These are phyloP conservation scores for Lantana camara DNA, from an alignment of 257 asterid species.

Conservation along the genomic window DNA sequence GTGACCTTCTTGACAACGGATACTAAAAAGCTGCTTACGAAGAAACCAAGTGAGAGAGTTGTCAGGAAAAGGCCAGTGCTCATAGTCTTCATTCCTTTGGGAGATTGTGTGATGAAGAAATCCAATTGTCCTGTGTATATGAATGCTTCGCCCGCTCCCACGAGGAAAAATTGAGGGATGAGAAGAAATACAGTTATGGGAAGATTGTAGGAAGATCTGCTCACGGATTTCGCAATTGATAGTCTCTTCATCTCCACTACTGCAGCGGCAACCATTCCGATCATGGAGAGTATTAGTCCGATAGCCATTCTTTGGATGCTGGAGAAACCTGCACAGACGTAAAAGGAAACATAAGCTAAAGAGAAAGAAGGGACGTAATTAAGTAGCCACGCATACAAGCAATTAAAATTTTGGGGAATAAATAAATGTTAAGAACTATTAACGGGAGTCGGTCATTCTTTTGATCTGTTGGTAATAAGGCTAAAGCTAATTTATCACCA, in stretches of 20 bases:
- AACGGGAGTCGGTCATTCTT: too few species aligned
- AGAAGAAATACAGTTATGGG: conserved; percentile 73
- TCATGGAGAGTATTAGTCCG: conserved; percentile 67
- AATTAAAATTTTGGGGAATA: too few species aligned
- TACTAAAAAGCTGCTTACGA: conserved; percentile 77
- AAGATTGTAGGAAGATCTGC: conserved; percentile 36
- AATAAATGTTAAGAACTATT: too few species aligned
- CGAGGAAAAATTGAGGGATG: conserved; percentile 81
- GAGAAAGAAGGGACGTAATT: too few species aligned
- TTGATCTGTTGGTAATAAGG: too few species aligned
- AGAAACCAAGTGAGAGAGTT: conserved; percentile 82
- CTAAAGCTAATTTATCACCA: too few species aligned
- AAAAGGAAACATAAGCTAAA: too few species aligned
- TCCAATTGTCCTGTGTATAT: conserved; percentile 94
- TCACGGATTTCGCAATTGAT: conserved; percentile 47
- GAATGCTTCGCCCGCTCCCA: conserved; percentile 90
- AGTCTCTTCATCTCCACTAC: conserved; percentile 67
- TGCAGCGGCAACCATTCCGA: conserved; percentile 81
- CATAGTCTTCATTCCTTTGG: conserved; percentile 96
- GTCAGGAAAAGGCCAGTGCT: conserved; percentile 95
- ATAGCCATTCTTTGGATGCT: conserved; percentile 68
- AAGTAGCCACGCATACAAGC: too few species aligned
- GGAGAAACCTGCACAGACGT: conserved; percentile 45
- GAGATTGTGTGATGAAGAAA: conserved; percentile 86
- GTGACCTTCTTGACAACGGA: conserved; percentile 68